These are phyloP conservation scores for Colletotrichum eremochloae DNA, from an alignment of 2,329 filamentous ascomycete genomes.

Conservation along the genomic window DNA sequence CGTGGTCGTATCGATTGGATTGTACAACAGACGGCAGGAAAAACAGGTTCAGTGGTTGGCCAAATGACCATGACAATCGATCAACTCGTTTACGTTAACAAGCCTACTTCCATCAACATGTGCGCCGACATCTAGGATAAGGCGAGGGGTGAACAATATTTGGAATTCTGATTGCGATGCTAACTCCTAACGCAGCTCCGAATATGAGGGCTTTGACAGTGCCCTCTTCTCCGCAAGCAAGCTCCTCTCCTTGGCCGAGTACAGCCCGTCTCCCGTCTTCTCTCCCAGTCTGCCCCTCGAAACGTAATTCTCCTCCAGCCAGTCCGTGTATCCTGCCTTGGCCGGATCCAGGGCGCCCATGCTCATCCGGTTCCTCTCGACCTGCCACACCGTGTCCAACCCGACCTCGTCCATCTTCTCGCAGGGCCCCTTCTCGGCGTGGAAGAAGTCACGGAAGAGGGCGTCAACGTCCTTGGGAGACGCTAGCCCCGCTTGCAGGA, in stretches of 20 bases:
- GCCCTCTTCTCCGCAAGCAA: conserved; percentile 44
- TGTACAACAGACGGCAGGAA: no score
- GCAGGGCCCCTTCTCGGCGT: conserved; percentile 49
- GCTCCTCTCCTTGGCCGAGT: conserved; percentile 45
- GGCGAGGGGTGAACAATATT: no score
- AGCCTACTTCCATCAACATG: no score
- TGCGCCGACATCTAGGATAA: no score
- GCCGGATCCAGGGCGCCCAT: conserved; percentile 37
- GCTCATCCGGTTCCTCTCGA: conserved; percentile 46
- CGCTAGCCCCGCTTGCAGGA: conserved; percentile 50
- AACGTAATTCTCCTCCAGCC: conserved; percentile 48
- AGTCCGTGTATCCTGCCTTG: conserved; percentile 40
- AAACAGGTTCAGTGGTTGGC: no score
- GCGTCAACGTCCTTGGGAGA: conserved; percentile 50
- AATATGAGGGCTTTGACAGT: conserved; percentile 6
- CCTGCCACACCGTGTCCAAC: conserved; percentile 49
- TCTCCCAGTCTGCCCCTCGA: conserved; percentile 47
- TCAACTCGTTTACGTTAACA: no score
- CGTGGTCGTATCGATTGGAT: no score
- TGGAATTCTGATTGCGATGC: no score
- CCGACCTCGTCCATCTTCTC: conserved; percentile 52
- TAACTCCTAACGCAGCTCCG: conserved; percentile 10
- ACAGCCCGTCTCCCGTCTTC: conserved; percentile 49
- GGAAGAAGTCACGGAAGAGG: conserved; percentile 50
- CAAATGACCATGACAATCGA: no score